These are phyloP conservation scores for Ziziphus jujuba DNA, from an alignment of 306 rosid species.

Conservation along the genomic window DNA sequence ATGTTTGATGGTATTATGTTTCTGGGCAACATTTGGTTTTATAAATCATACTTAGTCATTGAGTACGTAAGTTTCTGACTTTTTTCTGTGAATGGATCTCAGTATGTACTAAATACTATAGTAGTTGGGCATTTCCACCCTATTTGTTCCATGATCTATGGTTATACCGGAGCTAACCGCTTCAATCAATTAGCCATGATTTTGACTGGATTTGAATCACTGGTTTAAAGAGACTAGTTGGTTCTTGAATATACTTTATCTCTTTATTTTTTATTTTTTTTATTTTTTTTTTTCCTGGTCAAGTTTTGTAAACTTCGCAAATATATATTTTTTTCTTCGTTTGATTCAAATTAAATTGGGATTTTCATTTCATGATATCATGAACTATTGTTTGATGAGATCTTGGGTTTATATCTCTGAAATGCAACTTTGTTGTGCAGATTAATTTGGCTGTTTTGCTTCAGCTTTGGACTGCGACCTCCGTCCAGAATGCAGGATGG, in stretches of 20 bases:
- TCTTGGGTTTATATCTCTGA: slow-evolving; percentile 15
- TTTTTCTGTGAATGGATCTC: too few species aligned
- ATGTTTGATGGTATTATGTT: too few species aligned
- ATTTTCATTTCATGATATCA: too few species aligned
- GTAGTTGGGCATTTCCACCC: slow-evolving; percentile 8
- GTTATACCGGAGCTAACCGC: slow-evolving; percentile 6
- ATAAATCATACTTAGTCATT: too few species aligned
- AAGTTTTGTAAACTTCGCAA: neutral
- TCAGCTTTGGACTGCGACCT: slow-evolving; percentile 74
- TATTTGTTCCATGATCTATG: slow-evolving; percentile 7
- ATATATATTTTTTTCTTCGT: too few species aligned
- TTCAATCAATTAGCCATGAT: slow-evolving; percentile 1
- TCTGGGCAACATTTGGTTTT: too few species aligned
- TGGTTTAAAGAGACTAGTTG: too few species aligned
- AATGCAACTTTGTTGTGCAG: slow-evolving; percentile 46
- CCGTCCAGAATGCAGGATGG: slow-evolving; percentile 68
- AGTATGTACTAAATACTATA: too few species aligned
- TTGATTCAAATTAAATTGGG: too few species aligned
- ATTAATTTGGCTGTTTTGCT: slow-evolving; percentile 66
- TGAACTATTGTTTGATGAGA: neutral
- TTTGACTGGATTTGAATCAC: neutral
- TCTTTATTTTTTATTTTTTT: too few species aligned
- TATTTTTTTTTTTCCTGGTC: neutral
- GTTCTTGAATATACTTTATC: neutral
- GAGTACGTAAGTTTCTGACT: too few species aligned